Base-by-base conservation (phyloP, 306 rosid genomes). In the Hippophae rhamnoides region DNA sequence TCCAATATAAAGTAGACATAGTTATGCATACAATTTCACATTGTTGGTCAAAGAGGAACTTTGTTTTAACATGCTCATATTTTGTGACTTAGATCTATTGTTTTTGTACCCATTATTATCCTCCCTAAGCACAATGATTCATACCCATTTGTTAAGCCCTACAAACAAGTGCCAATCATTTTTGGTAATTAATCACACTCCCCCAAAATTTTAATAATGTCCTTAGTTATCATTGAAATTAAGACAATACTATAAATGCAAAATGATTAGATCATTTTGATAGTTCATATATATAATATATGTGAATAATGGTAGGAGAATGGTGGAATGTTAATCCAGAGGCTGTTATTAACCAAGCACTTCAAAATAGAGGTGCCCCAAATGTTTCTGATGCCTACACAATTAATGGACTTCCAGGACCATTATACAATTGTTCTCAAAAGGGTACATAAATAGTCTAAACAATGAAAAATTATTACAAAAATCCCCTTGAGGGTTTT, bases 321-420 rank as follows among this genome's bases (percentile, higher is more conserved):
- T 82, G 93, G 93, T 87, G 95, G 95, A 87, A 80, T 38, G 75
- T 55, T 9, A 77, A 87, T 58, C 54, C 95, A 0, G 86, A 84
- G 50, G 79, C 72, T 60, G 89, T 87, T 6, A 82, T 87, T 38
- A 62, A 64, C 44, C 83, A 84, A 67, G 73, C 95, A 41, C 85
- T 84, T 64, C 89, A 76, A 47, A 80, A 82, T 0, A 87, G 93
- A 7, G 74, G 5, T 43, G 89, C 82, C 44, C 93, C 93, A 9
- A 87, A 84, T 78, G 85, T 84, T 13, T 87, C 95, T 0, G 82
- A 87, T 76, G 93, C 89, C 40, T 82, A 72, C 71, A 82, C 93
- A 10, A 44, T 87, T 49, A 87, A 87, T 43, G 95, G 92, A 6
- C 76, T 81, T 58, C 89, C 95, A 0, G 95, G 89, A 1, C 85